Percentiles rank a stretch among this genome's conserved stretches.
Evolutionary conservation across 768 basidiomycete species (phyloP).

Genomic region (Royoungia palumana): DNA sequence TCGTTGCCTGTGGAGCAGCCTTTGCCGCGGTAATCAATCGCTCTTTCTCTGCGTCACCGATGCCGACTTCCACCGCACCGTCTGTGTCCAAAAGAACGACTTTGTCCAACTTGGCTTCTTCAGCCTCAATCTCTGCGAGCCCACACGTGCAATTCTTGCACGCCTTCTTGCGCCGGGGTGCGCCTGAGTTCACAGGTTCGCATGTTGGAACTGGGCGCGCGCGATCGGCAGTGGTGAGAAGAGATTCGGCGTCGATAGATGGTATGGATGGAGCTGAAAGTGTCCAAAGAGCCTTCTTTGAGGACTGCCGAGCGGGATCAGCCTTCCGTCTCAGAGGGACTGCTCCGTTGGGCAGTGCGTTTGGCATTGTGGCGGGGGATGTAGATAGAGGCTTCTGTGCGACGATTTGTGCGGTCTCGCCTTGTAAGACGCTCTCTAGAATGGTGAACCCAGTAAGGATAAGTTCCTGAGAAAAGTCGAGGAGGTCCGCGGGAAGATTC

Average conservation of each 20-base stretch:
- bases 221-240: conserved; percentile 82
- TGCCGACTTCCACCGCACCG: conserved; percentile 55
- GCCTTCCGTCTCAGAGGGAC: conserved; percentile 53
- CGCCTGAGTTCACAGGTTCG: conserved; percentile 52
- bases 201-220: conserved; percentile 74
- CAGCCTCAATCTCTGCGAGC: conserved; percentile 88
- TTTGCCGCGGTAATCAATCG: conserved; percentile 62
- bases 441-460: conserved; percentile 63
- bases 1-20: conserved; percentile 82
- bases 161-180: conserved; percentile 78
- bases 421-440: conserved; percentile 38
- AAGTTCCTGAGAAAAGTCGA: conserved; percentile 54
- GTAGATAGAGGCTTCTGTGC: conserved; percentile 68
- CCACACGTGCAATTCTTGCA: conserved; percentile 98
- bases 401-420: conserved; percentile 44
- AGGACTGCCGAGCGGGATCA: conserved; percentile 55
- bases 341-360: conserved; percentile 26
- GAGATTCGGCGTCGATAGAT: conserved; percentile 75
- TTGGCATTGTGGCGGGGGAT: conserved; percentile 28
- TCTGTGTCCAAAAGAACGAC: conserved; percentile 66
- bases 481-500: conserved; percentile 44
- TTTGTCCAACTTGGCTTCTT: conserved; percentile 60
- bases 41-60: conserved; percentile 59
- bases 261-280: conserved; percentile 68
- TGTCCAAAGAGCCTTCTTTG: conserved; percentile 89